Conservation (phyloP, 352 stramenopile species). For the Pythium folliculosum region DNA sequence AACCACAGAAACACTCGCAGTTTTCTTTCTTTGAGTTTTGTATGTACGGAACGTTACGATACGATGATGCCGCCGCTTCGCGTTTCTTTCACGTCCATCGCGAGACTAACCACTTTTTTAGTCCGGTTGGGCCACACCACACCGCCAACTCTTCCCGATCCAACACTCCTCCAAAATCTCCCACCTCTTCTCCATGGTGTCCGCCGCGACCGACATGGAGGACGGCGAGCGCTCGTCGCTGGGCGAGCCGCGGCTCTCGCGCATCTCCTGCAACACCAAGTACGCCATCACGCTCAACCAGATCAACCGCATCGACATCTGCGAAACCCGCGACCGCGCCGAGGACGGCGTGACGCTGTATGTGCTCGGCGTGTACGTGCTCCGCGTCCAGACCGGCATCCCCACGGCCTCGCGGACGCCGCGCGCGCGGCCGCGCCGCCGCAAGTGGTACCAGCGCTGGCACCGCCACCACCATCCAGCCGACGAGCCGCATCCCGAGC, state of each 20-base stretch:
- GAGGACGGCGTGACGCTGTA: constrained; percentile 51
- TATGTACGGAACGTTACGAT: too few species aligned
- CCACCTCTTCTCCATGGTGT: background rate
- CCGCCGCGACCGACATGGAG: background rate
- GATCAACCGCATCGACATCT: constrained; percentile 55
- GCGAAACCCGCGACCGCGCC: constrained; percentile 35
- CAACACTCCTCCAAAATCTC: background rate
- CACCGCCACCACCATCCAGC: background rate
- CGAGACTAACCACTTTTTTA: background rate
- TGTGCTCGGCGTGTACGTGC: constrained; percentile 50
- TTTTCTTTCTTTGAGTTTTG: background rate
- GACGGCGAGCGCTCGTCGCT: constrained; percentile 14
- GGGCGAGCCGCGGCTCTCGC: constrained; percentile 32
- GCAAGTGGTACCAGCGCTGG: background rate
- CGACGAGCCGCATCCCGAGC: background rate
- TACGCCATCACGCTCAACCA: constrained; percentile 60
- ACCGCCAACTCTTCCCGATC: background rate
- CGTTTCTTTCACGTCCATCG: background rate
- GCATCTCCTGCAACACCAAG: constrained; percentile 53
- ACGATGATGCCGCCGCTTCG: background rate
- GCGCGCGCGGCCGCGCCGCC: background rate
- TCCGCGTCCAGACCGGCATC: constrained; percentile 47
- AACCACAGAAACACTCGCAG: too few species aligned
- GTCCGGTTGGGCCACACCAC: background rate
- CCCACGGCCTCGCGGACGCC: constrained; percentile 25